Evolutionary conservation across 2,329 filamentous ascomycete genomes (phyloP).

Genomic region (Monilinia vaccinii-corymbosi): DNA sequence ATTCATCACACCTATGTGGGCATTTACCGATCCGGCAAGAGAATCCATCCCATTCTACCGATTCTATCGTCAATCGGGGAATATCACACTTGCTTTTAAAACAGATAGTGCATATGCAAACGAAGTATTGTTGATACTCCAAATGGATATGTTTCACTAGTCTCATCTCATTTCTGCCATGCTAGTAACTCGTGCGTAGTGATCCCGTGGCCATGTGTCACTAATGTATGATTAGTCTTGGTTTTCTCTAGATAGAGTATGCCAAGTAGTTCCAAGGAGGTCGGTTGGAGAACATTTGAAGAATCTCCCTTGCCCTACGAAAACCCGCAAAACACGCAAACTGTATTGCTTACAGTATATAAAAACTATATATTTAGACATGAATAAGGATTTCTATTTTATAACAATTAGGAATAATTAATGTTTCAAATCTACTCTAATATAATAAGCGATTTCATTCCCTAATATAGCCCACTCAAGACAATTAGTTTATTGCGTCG

Average conservation of each 20-base stretch:
- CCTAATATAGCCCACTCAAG: too few species aligned
- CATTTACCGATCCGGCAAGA: background rate
- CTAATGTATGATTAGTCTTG: background rate
- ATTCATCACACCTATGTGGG: background rate
- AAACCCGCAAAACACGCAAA: background rate
- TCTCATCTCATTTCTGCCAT: background rate
- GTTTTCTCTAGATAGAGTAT: background rate
- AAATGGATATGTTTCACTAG: background rate
- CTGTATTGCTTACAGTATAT: too few species aligned
- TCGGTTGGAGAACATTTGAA: background rate
- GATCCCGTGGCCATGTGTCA: constrained; percentile 2
- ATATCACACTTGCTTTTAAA: background rate
- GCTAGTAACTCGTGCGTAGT: background rate
- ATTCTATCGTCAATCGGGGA: background rate
- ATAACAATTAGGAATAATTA: too few species aligned
- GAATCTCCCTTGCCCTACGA: too few species aligned
- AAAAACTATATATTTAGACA: too few species aligned
- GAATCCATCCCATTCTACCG: background rate
- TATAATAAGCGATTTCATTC: too few species aligned
- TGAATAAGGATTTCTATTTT: too few species aligned
- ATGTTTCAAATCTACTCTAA: too few species aligned
- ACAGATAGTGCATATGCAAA: background rate
- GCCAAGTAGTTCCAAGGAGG: background rate
- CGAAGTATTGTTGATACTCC: too few species aligned
- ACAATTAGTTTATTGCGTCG: too few species aligned